These are phyloP conservation scores for Paracorniculantispora psalliotae DNA, from an alignment of 2,329 filamentous ascomycete genomes.

Conservation along the genomic window DNA sequence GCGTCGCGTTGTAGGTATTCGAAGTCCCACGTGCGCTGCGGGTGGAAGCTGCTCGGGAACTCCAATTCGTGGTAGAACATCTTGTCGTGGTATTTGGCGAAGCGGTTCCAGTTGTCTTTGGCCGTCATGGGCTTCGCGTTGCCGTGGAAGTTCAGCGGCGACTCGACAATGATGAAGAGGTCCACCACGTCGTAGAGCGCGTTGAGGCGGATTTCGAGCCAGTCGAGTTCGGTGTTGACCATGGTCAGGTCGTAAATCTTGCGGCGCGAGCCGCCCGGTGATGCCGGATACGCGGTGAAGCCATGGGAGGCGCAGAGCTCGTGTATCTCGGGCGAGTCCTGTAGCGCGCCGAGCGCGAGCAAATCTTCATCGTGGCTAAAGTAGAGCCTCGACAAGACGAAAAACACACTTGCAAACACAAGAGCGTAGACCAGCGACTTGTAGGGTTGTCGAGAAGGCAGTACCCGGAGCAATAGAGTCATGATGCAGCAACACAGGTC, in stretches of 20 bases:
- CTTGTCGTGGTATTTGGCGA: slow-evolving; percentile 50
- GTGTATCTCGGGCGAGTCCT: slow-evolving; percentile 6
- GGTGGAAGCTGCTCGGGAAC: slow-evolving; percentile 37
- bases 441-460: slow-evolving; percentile 2
- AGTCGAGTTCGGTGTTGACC: slow-evolving; percentile 60
- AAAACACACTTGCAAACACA: background rate
- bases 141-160: slow-evolving; percentile 54
- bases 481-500: background rate
- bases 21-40: slow-evolving; percentile 40
- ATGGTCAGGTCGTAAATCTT: slow-evolving; percentile 51
- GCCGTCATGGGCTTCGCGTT: slow-evolving; percentile 50
- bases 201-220: slow-evolving; percentile 59
- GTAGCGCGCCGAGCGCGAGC: slow-evolving; percentile 6
- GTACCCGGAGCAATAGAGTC: background rate
- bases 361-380: background rate
- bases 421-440: background rate
- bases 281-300: slow-evolving; percentile 25
- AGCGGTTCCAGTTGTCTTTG: slow-evolving; percentile 46
- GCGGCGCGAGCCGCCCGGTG: slow-evolving; percentile 22
- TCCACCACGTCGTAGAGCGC: slow-evolving; percentile 55
- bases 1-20: slow-evolving; percentile 52
- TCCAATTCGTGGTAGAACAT: slow-evolving; percentile 55
- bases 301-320: slow-evolving; percentile 28
- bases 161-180: slow-evolving; percentile 61
- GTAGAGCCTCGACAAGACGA: slow-evolving; percentile 3